phyloP scores from a whole-genome alignment of 768 basidiomycete genomes.

The Mycena pura region DNA sequence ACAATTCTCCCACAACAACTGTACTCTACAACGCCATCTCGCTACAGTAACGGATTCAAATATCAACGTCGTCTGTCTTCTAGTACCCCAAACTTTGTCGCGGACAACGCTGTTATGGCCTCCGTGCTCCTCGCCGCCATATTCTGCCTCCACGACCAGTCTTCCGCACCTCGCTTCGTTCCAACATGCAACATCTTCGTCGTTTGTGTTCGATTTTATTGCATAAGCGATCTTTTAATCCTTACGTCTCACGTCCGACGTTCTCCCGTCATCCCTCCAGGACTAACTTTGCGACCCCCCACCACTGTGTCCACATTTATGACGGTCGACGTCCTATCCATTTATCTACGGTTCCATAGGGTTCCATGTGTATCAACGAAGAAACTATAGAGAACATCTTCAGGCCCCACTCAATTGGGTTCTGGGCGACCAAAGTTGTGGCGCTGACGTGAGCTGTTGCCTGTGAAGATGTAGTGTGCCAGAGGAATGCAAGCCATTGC shows the following conservation, averaged over 20 bases:
- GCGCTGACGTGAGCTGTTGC: no score
- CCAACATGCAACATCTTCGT: no score
- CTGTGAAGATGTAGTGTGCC: no score
- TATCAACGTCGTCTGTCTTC: constrained; percentile 23
- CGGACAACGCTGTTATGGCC: constrained; percentile 17
- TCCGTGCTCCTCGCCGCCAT: background rate
- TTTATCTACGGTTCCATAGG: constrained; percentile 25
- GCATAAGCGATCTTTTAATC: no score
- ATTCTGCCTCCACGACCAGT: background rate
- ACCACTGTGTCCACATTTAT: background rate
- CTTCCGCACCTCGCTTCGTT: no score
- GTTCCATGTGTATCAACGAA: constrained; percentile 24
- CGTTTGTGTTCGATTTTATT: no score
- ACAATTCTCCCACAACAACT: constrained; percentile 29
- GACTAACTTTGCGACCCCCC: background rate
- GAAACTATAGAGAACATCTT: constrained; percentile 24
- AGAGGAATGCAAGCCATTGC: no score
- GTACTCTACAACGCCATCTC: constrained; percentile 29
- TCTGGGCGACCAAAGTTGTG: constrained; percentile 7
- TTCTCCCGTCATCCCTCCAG: no score
- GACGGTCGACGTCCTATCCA: constrained; percentile 14
- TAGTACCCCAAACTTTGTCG: constrained; percentile 20
- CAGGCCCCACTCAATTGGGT: background rate
- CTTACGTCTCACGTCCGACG: no score
- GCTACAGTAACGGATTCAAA: constrained; percentile 28